Base-by-base conservation (phyloP, 75 land plant species). In the Picea glauca region DNA sequence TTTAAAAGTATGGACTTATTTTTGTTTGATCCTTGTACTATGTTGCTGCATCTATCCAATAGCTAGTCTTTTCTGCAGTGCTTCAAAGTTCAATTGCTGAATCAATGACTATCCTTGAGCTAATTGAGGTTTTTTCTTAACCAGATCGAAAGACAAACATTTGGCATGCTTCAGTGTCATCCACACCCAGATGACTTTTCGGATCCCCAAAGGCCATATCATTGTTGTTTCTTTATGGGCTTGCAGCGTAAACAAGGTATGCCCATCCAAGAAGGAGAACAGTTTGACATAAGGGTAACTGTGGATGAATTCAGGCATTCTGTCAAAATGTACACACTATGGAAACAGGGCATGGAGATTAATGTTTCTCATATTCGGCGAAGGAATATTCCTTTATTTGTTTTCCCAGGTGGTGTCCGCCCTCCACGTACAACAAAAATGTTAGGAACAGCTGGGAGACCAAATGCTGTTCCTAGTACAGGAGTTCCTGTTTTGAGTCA, bases 111-210 rank as follows among this genome's bases (percentile, higher is more conserved):
- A 33, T 31, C 33, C 38, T 5, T 60, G 38, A 40, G 31, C 15
- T 2, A 60, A 60, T 60, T 30, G 30, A 17, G 20, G 43, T 6
- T 18, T 43, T 56, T 76, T 30, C 13, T 7, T 11, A 0, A 35
- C n/a, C 78, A 94, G 98, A 90, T 94, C 77, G 98, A 96, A 76
- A 92, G 87, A 81, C 78, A 90, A 74, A 93, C 97, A 50, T 84
- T 61, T 82, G 92, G 94, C 43, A 86, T 90, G 93, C 96, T 96
- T 61, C 96, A 94, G 74, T 93, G 96, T 78, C 99, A 96, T 79
- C 99, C 99, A 15, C 88, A 90, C 76, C 99, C 99, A 43, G 81
- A 83, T 73, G 97, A 92, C 21, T 96, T 92, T 76, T 79, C 84
- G 20, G 99, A 96, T 72, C 80, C 88, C 56, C 80, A 90, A 9